These are phyloP conservation scores for Gastroboletus turbinatus DNA, from an alignment of 1,284 basidiomycete species.

Conservation along the genomic window DNA sequence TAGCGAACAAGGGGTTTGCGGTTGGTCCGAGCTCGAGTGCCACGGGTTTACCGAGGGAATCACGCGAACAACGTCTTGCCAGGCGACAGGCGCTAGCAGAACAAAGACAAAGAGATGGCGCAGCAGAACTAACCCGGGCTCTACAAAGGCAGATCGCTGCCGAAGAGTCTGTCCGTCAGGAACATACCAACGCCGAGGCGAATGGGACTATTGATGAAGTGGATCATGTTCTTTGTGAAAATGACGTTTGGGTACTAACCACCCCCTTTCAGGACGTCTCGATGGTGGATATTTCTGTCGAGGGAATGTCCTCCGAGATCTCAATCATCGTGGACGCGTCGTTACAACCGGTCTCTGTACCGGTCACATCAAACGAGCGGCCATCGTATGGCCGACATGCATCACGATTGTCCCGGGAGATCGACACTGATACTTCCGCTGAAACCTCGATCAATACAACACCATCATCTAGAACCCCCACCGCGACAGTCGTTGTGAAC, in stretches of 20 bases:
- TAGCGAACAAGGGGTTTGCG: constrained; percentile 80
- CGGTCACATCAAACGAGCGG: constrained; percentile 23
- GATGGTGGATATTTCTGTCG: constrained; percentile 25
- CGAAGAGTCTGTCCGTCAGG: constrained; percentile 15
- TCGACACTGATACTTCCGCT: constrained; percentile 52
- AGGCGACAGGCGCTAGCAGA: constrained; percentile 54
- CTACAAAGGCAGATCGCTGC: constrained; percentile 50
- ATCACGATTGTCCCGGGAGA: constrained; percentile 43
- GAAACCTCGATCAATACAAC: constrained; percentile 61
- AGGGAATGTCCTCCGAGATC: constrained; percentile 20
- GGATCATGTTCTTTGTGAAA: constrained; percentile 5
- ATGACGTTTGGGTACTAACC: constrained; percentile 5
- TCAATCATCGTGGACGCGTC: constrained; percentile 25
- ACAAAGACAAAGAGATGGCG: constrained; percentile 52
- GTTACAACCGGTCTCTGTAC: constrained; percentile 19
- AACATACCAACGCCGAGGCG: constrained; percentile 1
- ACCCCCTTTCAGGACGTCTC: constrained; percentile 23
- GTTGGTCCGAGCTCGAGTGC: constrained; percentile 67
- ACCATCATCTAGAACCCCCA: constrained; percentile 60
- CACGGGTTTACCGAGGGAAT: constrained; percentile 63
- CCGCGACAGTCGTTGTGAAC: constrained; percentile 52
- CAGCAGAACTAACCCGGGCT: constrained; percentile 54
- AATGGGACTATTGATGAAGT: constrained; percentile 28
- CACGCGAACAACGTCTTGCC: constrained; percentile 66
- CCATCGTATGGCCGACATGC: constrained; percentile 20